These are phyloP conservation scores for Eremothecium coryli DNA, from an alignment of 1,139 yeast genomes.

Conservation along the genomic window DNA sequence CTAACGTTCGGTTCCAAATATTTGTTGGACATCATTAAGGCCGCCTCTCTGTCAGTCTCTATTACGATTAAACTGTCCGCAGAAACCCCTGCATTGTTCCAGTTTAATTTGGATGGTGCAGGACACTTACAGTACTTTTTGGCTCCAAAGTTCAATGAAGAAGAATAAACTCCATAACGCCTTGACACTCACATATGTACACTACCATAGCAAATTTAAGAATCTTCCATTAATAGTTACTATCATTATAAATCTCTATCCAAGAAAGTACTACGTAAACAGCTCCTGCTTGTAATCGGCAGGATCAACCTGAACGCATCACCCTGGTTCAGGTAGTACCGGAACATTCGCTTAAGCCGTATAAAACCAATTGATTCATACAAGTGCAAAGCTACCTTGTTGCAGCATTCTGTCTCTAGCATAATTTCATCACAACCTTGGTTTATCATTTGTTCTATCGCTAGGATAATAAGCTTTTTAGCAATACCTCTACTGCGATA, in stretches of 20 bases:
- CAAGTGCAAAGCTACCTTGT: constrained; percentile 62
- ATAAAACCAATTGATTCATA: constrained; percentile 86
- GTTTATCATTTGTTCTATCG: constrained; percentile 57
- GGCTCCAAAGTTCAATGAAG: constrained; percentile 96
- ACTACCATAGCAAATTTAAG: neutral
- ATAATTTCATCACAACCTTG: constrained; percentile 73
- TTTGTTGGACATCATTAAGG: constrained; percentile 83
- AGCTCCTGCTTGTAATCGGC: constrained; percentile 48
- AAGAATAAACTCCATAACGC: constrained; percentile 39
- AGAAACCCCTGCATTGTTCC: constrained; percentile 90
- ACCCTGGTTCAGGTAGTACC: constrained; percentile 84
- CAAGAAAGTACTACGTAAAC: constrained; percentile 37
- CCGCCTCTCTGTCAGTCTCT: constrained; percentile 64
- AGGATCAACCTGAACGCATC: constrained; percentile 81
- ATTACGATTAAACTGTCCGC: constrained; percentile 83
- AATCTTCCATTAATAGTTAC: neutral
- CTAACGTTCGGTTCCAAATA: constrained; percentile 88
- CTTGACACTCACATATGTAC: neutral
- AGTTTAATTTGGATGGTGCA: constrained; percentile 72
- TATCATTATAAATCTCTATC: constrained; percentile 5
- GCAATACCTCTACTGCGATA: constrained; percentile 80
- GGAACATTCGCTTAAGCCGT: constrained; percentile 66
- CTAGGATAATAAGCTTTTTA: constrained; percentile 51
- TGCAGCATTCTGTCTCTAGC: constrained; percentile 84
- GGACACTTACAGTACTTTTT: constrained; percentile 92